These are phyloP conservation scores for Condylostoma magnum DNA, from an alignment of 169 alveolate species.

Conservation along the genomic window DNA sequence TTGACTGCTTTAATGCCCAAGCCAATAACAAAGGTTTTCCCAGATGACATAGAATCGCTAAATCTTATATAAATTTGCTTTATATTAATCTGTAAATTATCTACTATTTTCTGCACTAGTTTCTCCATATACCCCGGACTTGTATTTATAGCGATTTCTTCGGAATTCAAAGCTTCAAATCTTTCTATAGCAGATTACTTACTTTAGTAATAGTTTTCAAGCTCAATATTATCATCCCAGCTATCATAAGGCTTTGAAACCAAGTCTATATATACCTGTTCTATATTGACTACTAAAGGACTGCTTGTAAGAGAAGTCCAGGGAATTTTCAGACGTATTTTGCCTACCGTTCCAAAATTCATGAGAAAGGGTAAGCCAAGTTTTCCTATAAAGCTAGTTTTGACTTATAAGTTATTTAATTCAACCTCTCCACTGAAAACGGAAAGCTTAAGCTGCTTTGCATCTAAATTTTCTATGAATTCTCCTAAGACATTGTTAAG, in stretches of 20 bases:
- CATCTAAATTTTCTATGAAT: conserved; percentile 48
- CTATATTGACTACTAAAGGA: conserved; percentile 43
- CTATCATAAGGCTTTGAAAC: conserved; percentile 27
- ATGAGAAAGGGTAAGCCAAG: conserved; percentile 56
- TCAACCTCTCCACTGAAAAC: conserved; percentile 43
- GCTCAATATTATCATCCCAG: conserved; percentile 52
- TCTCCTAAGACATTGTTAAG: conserved; percentile 47
- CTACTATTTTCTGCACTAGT: conserved; percentile 35
- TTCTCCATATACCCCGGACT: conserved; percentile 40
- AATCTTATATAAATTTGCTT: conserved; percentile 39
- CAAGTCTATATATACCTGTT: conserved; percentile 24
- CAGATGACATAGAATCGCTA: conserved; percentile 42
- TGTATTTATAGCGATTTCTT: conserved; percentile 1
- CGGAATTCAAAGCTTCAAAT: conserved; percentile 28
- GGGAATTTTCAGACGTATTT: conserved; percentile 49
- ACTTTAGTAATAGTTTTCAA: conserved; percentile 13
- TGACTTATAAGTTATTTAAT: conserved; percentile 36
- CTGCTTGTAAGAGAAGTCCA: conserved; percentile 24
- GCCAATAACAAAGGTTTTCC: conserved; percentile 42
- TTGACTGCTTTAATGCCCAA: conserved; percentile 5
- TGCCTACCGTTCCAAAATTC: conserved; percentile 45
- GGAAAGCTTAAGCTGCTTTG: conserved; percentile 48
- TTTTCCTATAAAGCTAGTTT: conserved; percentile 26
- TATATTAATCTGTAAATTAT: conserved; percentile 45
- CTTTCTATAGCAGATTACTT: conserved; percentile 28